phyloP scores from a whole-genome alignment of 1,139 yeast genomes.

The Geotrichum armillariae region DNA sequence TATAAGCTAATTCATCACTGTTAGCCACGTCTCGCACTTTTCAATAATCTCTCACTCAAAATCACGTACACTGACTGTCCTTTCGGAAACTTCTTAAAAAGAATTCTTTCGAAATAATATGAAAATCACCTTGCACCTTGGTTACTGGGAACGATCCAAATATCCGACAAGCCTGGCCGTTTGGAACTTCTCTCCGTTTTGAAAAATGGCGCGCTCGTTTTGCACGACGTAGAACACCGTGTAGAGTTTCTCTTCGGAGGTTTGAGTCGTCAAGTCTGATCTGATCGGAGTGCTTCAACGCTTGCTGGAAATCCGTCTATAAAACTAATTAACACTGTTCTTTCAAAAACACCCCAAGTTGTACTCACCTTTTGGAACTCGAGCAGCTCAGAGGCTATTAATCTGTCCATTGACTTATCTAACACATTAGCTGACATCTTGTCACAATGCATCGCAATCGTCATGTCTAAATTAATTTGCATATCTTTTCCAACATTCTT shows the following conservation, averaged over 20 bases:
- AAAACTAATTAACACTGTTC: background rate
- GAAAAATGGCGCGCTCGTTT: conserved; percentile 16
- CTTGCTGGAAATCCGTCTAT: conserved; percentile 9
- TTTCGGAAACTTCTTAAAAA: conserved; percentile 9
- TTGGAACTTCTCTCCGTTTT: conserved; percentile 3
- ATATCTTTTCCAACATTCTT: conserved; percentile 57
- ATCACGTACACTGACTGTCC: conserved; percentile 63
- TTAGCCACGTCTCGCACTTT: background rate
- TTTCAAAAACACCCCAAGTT: background rate
- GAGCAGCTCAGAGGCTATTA: conserved; percentile 73
- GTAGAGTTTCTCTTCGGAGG: conserved; percentile 23
- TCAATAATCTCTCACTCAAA: background rate
- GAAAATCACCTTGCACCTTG: conserved; percentile 82
- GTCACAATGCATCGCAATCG: conserved; percentile 84
- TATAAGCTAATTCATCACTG: conserved; percentile 31
- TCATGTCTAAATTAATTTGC: conserved; percentile 72
- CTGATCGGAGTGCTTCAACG: conserved; percentile 13
- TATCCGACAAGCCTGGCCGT: conserved; percentile 74
- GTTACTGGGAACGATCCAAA: conserved; percentile 87
- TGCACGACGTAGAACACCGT: conserved; percentile 30
- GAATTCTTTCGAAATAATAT: conserved; percentile 50
- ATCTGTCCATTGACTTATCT: conserved; percentile 75
- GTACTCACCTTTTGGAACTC: conserved; percentile 40
- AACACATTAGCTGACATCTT: conserved; percentile 70
- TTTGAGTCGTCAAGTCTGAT: conserved; percentile 15